Evolutionary conservation across 179 eudicot genomes (phyloP).

Genomic region (Carnegiea gigantea): DNA sequence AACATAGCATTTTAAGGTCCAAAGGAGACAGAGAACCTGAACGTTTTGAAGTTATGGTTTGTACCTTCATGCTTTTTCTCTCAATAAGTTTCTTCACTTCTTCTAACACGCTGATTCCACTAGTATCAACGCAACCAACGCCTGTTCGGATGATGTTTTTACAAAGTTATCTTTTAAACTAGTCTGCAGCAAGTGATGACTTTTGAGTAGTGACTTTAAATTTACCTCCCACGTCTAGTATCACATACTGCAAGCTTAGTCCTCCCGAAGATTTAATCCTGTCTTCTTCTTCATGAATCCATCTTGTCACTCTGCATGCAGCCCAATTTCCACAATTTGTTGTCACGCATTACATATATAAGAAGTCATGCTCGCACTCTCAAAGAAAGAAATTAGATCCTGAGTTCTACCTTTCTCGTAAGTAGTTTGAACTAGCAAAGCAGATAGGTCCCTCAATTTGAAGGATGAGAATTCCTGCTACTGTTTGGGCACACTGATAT

Average conservation of each 20-base stretch:
- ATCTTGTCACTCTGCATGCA: not conserved
- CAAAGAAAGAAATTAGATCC: no score
- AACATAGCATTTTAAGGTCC: not conserved
- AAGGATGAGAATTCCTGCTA: not conserved
- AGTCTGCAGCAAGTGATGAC: not conserved
- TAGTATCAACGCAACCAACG: not conserved
- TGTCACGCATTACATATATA: no score
- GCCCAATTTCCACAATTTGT: not conserved
- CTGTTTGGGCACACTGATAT: not conserved
- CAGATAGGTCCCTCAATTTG: not conserved
- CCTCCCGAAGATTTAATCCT: not conserved
- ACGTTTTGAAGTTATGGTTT: no score
- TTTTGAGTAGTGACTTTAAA: no score
- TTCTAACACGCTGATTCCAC: not conserved
- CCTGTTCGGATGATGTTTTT: not conserved
- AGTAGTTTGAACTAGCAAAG: not conserved
- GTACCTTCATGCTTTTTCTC: not conserved
- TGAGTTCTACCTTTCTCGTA: not conserved
- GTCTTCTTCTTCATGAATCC: not conserved
- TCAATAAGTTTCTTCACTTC: not conserved
- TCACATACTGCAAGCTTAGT: not conserved
- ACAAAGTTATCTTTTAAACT: not conserved
- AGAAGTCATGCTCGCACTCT: no score
- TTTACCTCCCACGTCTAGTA: not conserved
- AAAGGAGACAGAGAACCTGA: not conserved